Percentiles rank a stretch among this genome's conserved stretches.
Conservation (phyloP, 805 yeast species). For the Candida vartiovaarae region DNA sequence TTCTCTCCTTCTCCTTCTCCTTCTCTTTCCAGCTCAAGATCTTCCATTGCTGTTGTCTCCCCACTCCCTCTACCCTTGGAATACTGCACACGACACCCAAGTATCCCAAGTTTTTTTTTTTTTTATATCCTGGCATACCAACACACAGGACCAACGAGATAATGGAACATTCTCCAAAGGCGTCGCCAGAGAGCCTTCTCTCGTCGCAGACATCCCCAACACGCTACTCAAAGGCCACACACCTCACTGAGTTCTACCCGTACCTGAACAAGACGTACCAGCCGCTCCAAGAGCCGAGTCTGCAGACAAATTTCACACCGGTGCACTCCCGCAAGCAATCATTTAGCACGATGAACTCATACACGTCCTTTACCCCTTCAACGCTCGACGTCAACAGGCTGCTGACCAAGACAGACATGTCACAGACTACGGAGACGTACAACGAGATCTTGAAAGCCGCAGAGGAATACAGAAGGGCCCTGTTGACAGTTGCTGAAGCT, state of each 20-base stretch:
- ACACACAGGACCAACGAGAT: neutral
- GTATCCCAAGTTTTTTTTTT: too few relatives aligned
- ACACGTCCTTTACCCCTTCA: conserved; percentile 27
- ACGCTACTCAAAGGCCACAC: conserved; percentile 20
- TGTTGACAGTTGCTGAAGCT: conserved; percentile 43
- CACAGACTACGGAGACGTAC: conserved; percentile 41
- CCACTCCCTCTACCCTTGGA: too few relatives aligned
- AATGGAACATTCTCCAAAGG: neutral
- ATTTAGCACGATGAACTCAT: conserved; percentile 17
- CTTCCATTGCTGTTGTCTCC: too few relatives aligned
- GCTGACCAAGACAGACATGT: conserved; percentile 54
- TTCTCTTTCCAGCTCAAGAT: too few relatives aligned
- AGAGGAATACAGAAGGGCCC: conserved; percentile 37
- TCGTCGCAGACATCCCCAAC: conserved; percentile 23
- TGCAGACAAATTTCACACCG: neutral
- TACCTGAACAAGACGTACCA: conserved; percentile 23
- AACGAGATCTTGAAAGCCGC: conserved; percentile 42
- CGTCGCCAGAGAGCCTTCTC: conserved; percentile 24
- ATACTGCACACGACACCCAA: too few relatives aligned
- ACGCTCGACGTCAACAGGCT: conserved; percentile 54
- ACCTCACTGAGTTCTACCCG: conserved; percentile 24
- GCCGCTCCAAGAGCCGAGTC: neutral
- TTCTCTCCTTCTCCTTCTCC: too few relatives aligned
- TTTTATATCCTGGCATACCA: too few relatives aligned
- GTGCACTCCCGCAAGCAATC: conserved; percentile 15